Base-by-base conservation (phyloP, 306 rosid genomes). In the Quercus wislizeni region DNA sequence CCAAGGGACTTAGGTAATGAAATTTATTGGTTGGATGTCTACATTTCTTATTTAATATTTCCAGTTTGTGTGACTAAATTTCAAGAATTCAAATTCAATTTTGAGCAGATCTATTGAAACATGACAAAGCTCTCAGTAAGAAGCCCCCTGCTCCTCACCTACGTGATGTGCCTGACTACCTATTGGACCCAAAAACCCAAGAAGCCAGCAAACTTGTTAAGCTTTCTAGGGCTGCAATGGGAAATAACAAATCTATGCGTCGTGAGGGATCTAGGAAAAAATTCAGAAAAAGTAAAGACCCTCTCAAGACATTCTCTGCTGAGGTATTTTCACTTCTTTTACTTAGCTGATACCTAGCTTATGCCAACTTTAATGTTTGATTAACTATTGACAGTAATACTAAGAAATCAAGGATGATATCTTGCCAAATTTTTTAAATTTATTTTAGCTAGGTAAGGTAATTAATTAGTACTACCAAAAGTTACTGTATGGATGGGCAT, bases 111-210 rank as follows among this genome's bases (percentile, higher is more conserved):
- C 86, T 91, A 52, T 84, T 95, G 92, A 93, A 95, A 79, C 99
- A 95, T 46, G 99, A 95, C 80, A 95, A 95, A 83, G 82, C 88
- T 84, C 78, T 95, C 73, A 95, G 99, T 96, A 95, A 93, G 91
- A 91, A 86, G 55, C 91, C 91, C 72, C 96, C 95, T 19, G 92
- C 99, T 62, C 38, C 94, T 18, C 98, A 93, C 81, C 88, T 95
- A 49, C 88, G 97, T 2, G 90, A 89, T 72, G 93, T 93, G 55
- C 99, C 98, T 1, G 97, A 90, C 56, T 95, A 95, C 83, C 89
- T 95, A 20, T 52, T 94, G 11, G 98, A 94, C 81, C 83, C 87
- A 71, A 77, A 83, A 67, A 93, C 98, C 6, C 86, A 86, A 88
- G 98, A 94, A 85, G 98, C 98, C 41, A 88, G 95, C 83, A 86